These are phyloP conservation scores for Ascochyta clinopodiicola DNA, from an alignment of 2,329 filamentous ascomycete species.

Conservation along the genomic window DNA sequence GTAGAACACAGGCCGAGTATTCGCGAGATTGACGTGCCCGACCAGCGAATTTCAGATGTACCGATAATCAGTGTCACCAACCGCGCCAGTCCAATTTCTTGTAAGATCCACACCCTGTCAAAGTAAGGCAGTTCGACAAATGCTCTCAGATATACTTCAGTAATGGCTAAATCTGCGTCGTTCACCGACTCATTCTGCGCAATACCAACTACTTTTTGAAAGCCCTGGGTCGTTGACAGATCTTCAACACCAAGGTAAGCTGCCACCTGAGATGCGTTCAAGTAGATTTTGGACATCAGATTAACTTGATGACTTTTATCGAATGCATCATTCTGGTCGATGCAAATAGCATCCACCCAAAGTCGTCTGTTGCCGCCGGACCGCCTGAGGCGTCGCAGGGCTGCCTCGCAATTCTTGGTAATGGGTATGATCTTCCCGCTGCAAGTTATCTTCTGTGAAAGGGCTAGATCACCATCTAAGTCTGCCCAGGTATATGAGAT, in stretches of 20 bases:
- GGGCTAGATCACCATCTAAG: neutral
- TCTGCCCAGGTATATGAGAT: constrained; percentile 32
- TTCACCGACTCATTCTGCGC: no score
- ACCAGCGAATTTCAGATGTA: neutral
- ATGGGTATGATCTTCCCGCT: constrained; percentile 8
- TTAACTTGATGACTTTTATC: constrained; percentile 24
- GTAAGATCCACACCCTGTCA: constrained; percentile 23
- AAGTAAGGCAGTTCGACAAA: constrained; percentile 17
- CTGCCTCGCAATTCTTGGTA: constrained; percentile 20
- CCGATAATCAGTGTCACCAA: neutral
- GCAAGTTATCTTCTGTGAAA: no score
- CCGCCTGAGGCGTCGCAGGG: constrained; percentile 11
- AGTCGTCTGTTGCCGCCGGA: constrained; percentile 6
- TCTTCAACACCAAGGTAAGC: neutral
- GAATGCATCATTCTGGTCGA: constrained; percentile 19
- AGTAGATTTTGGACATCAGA: constrained; percentile 23
- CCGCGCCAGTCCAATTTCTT: constrained; percentile 22
- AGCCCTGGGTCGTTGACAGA: neutral
- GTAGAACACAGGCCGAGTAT: no score
- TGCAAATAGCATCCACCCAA: constrained; percentile 31
- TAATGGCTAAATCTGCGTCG: no score
- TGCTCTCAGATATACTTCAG: no score
- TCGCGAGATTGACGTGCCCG: no score
- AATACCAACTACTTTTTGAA: no score
- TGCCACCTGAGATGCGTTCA: constrained; percentile 3